These are phyloP conservation scores for Eucalyptus coolabah DNA, from an alignment of 345 rosid genomes.

Conservation along the genomic window DNA sequence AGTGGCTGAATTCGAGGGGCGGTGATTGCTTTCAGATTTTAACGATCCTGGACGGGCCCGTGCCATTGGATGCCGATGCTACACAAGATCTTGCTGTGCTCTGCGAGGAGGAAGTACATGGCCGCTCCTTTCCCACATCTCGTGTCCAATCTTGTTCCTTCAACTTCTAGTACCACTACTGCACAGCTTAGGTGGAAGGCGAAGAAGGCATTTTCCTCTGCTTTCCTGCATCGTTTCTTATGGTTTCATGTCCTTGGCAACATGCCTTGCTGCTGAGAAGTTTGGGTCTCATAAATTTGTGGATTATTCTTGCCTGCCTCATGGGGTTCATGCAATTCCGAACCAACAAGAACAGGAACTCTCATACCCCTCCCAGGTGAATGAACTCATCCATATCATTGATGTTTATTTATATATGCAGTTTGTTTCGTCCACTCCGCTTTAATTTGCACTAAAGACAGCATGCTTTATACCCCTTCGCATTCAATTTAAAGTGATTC, in stretches of 20 bases:
- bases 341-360: neutral
- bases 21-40: neutral
- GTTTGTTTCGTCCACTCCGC: no score
- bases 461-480: no score
- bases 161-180: no score
- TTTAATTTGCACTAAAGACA: no score
- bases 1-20: no score
- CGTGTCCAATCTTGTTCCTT: neutral
- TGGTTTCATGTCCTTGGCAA: neutral
- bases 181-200: no score
- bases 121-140: neutral
- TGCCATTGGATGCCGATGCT: neutral
- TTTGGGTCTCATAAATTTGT: neutral
- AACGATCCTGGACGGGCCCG: neutral
- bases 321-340: neutral
- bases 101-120: neutral
- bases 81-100: neutral
- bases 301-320: neutral
- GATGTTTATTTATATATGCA: no score
- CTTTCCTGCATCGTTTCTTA: rapidly evolving
- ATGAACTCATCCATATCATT: no score
- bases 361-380: conserved; percentile 5
- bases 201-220: neutral
- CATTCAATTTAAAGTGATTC: no score
- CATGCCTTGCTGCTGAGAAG: neutral